Evolutionary conservation across 495 filamentous ascomycete species (phyloP), one percentile per base, ranked within the genome.

Genomic region (Penicillium samsonianum): DNA sequence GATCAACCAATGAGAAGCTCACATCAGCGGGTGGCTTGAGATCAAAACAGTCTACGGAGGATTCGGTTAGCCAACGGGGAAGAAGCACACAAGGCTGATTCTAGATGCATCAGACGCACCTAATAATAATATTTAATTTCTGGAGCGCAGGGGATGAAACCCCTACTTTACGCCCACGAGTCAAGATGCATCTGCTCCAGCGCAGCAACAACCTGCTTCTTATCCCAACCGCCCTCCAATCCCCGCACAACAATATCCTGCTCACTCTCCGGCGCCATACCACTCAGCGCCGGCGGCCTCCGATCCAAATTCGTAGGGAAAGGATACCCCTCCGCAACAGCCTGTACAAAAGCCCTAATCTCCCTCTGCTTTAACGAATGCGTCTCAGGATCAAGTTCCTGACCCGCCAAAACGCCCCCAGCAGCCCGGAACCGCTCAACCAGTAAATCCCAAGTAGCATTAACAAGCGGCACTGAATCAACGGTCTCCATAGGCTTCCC

Each of bases 401-500:
- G 35, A 1, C 33, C 62, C 47, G 64, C 66, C 33, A 73, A 22
- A 28, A 14, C 30, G 10, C 60, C 53, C 3, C 73, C 77, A 17
- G 72, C 73, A 2, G 22, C 47, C 35, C 56, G 26, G 59, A 67
- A 78, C 60, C 66, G 64, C 25, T 55, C 47, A 12, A 45, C 43
- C 50, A 84, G 37, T 16, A 53, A 40, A 11, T 73, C 73, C 77
- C 78, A 84, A 17, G 65, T 72, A 11, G 20, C 33, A 28, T 73
- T 68, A 14, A 84, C 63, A 30, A 84, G 55, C 16, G 73, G 71
- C 42, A 75, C 31, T 4, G 68, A 70, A 62, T 84, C 80, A 3
- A 85, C 67, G 3, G 41, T 73, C 64, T 85, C 82, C 82, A 85
- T 85, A 11, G 80, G 69, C 56, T 82, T 82, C n/a, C 81, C 82